phyloP scores from a whole-genome alignment of 1,139 yeast species.

The Candida tropicalis region DNA sequence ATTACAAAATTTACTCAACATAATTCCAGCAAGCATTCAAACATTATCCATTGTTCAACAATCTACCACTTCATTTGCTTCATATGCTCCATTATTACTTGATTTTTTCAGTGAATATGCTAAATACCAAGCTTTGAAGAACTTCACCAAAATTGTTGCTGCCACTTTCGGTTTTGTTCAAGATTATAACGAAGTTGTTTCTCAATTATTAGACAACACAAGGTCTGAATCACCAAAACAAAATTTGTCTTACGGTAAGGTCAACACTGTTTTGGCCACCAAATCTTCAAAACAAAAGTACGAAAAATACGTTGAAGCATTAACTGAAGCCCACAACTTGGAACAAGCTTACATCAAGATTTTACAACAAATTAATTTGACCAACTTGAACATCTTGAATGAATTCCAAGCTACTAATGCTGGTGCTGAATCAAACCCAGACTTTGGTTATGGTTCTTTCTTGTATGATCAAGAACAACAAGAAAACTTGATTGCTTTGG shows the following conservation, averaged over 20 bases:
- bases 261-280: conserved; percentile 31
- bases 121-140: conserved; percentile 47
- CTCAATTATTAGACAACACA: conserved; percentile 56
- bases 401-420: conserved; percentile 39
- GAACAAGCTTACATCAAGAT: conserved; percentile 83
- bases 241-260: conserved; percentile 61
- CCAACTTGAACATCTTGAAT: conserved; percentile 58
- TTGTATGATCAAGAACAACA: conserved; percentile 59
- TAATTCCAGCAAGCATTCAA: conserved; percentile 58
- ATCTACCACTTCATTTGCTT: conserved; percentile 45
- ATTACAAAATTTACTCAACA: conserved; percentile 48
- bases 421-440: conserved; percentile 64
- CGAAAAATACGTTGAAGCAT: conserved; percentile 33
- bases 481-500: conserved; percentile 46
- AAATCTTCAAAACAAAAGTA: conserved; percentile 29
- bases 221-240: conserved; percentile 59
- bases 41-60: conserved; percentile 70
- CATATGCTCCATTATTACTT: conserved; percentile 64
- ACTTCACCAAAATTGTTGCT: conserved; percentile 56
- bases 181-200: conserved; percentile 47
- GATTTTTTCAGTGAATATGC: conserved; percentile 71
- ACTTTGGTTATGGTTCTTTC: conserved; percentile 83
- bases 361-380: conserved; percentile 61
- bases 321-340: conserved; percentile 49
- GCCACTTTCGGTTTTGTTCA: conserved; percentile 58